These are phyloP conservation scores for Hypoxylon lienhwacheense DNA, from an alignment of 495 filamentous ascomycete species.

Conservation along the genomic window DNA sequence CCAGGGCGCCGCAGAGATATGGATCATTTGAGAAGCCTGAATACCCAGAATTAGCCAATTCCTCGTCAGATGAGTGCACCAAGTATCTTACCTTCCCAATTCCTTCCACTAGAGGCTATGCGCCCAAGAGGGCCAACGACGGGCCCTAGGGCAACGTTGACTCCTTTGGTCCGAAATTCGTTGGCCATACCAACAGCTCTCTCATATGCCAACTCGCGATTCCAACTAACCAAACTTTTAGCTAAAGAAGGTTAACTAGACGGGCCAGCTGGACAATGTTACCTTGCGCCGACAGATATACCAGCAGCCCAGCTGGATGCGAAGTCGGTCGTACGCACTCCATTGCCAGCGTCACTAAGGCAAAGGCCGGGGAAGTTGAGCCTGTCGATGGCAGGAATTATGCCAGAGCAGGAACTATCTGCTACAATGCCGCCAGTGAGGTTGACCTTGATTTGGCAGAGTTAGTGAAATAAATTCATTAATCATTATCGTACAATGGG, in stretches of 20 bases:
- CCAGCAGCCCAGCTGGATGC: slow-evolving; percentile 61
- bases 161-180: slow-evolving; percentile 63
- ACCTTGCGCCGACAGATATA: slow-evolving; percentile 62
- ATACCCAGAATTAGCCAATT: slow-evolving; percentile 2
- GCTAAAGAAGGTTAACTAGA: slow-evolving; percentile 1
- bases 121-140: slow-evolving; percentile 62
- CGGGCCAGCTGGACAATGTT: background rate
- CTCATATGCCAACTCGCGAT: slow-evolving; percentile 53
- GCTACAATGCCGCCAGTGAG: slow-evolving; percentile 53
- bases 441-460: slow-evolving; percentile 41
- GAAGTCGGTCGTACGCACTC: slow-evolving; percentile 61
- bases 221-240: slow-evolving; percentile 62
- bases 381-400: slow-evolving; percentile 53
- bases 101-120: slow-evolving; percentile 55
- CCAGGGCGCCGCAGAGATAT: slow-evolving; percentile 52
- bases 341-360: slow-evolving; percentile 65
- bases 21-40: slow-evolving; percentile 53
- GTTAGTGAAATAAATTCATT: slow-evolving; percentile 9
- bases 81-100: slow-evolving; percentile 53
- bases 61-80: background rate
- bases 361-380: slow-evolving; percentile 65
- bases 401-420: slow-evolving; percentile 57
- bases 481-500: slow-evolving; percentile 41
- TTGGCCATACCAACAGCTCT: slow-evolving; percentile 53
- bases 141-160: slow-evolving; percentile 68